Evolutionary conservation across 108 stramenopile species (phyloP), one percentile per base, ranked within the genome.

Genomic region (Conticribra weissflogii): DNA sequence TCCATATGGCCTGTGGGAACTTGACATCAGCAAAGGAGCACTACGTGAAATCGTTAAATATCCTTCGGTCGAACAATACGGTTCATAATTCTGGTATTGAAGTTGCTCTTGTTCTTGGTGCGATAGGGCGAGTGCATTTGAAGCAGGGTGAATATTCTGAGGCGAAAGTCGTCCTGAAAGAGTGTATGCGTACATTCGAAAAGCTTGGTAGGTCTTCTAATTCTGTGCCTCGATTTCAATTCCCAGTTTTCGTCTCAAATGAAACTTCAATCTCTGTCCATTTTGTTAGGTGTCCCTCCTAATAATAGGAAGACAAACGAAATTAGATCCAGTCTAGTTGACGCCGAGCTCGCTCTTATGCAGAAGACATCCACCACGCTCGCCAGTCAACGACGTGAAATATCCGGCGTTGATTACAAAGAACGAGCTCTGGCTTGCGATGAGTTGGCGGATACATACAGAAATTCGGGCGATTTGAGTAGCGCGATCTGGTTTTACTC

Each of bases 401-500:
- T 71, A 41, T 66, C 78, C 3, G 22, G 34, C 53, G 17, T 68
- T 9, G 28, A 50, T 24, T 68, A 72, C 25, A 41, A 61, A n/a
- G 78, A 79, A 24, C 68, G 57, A 72, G 78, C 71, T 19, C 36
- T 79, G 7, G 78, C 71, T 48, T 49, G 71, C 58, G 78, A 79
- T 58, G 78, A 68, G 41, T 47, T 79, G 50, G 78, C 71, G 3
- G 71, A 79, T 24, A 31, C 55, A 18, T 79, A 68, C 49, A 72
- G 51, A 47, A 72, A 68, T 53, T 68, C 59, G 47, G 71, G 71
- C 31, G 71, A 79, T 46, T 34, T 24, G 22, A 45, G 48, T 46
- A 49, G 30, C 3, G 78, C 78, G 9, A 68, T 79, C 18, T 79
- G 78, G 78, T 72, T 68, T 48, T 79, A 72, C 47, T 63, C 78